Evolutionary conservation across 1,139 yeast species (phyloP), one percentile per base, ranked within the genome.

Genomic region (Martiniozyma asiatica): DNA sequence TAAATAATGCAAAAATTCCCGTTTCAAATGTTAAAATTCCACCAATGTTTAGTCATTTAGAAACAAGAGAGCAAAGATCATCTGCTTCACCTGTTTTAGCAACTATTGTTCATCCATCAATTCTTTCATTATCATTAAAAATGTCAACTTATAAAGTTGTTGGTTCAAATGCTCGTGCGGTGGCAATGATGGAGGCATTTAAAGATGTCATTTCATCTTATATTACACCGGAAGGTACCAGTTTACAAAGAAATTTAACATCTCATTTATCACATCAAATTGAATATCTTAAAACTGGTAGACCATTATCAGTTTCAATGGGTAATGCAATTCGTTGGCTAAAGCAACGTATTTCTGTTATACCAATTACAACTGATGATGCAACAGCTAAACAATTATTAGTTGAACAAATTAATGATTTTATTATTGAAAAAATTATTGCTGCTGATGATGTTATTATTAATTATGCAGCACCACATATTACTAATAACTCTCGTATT

Each of bases 301-400:
- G 99, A 40, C 97, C 97, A 0, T 63, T 92, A 34, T 75, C 93
- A 35, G 81, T 87, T 8, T 72, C 94, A 1, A 92, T 92, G 98
- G 98, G 99, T 31, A 89, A 87, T 57, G 92, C 97, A 3, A 92
- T 92, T 41, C 72, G 98, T 45, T 85, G 96, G 94, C 65, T 92
- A 41, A 92, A 92, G 51, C 97, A 87, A 57, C 92, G 82, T 50
- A 89, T 92, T 35, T 76, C 95, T 1, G 68, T 71, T 33, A 71
- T 78, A 34, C 70, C 81, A 30, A 71, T 80, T 35, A 93, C 80
- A 41, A 62, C 73, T 18, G 61, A 73, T 11, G 97, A 87, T 40
- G 62, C 59, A 12, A 73, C 68, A 26, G 94, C 96, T 24, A 87
- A 84, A 48, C 58, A 56, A n/a, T 58, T 63, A 21, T 63, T 92